phyloP scores from a whole-genome alignment of 2,329 filamentous ascomycete genomes.

The Colletotrichum sp. region DNA sequence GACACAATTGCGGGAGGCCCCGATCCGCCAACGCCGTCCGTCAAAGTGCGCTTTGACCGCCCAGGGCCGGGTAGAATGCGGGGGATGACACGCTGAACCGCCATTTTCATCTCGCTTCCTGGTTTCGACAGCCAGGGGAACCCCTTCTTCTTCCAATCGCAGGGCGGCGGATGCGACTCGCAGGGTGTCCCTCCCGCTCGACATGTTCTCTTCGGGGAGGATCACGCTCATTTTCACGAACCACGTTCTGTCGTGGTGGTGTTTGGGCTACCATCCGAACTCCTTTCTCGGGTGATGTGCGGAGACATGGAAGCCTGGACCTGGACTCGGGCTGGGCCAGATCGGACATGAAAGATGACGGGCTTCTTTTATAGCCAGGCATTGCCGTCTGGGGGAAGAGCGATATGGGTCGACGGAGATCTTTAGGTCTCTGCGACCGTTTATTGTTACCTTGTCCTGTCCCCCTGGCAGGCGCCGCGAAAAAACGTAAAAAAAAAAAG shows the following conservation, averaged over 20 bases:
- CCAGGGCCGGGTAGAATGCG: not conserved
- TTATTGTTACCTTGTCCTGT: not conserved
- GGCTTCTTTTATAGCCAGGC: slow-evolving; percentile 8
- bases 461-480: not conserved
- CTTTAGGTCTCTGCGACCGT: slow-evolving; percentile 2
- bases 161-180: not conserved
- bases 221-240: not conserved
- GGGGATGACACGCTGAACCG: not conserved
- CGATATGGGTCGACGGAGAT: not conserved
- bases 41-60: slow-evolving; percentile 1
- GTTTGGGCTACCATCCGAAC: slow-evolving; percentile 1
- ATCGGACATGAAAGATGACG: not conserved
- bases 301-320: not conserved
- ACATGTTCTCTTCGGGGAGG: not conserved
- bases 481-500: not conserved
- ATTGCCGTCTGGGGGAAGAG: not conserved
- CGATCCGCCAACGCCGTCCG: not conserved
- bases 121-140: slow-evolving; percentile 8
- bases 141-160: not conserved
- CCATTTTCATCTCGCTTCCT: slow-evolving; percentile 11
- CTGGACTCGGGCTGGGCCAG: not conserved
- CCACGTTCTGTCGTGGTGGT: not conserved
- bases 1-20: not conserved
- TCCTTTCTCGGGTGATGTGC: not conserved
- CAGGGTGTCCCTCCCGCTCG: not conserved